Base-by-base conservation (phyloP, 1,284 basidiomycete genomes). In the Puccinia polysora region DNA sequence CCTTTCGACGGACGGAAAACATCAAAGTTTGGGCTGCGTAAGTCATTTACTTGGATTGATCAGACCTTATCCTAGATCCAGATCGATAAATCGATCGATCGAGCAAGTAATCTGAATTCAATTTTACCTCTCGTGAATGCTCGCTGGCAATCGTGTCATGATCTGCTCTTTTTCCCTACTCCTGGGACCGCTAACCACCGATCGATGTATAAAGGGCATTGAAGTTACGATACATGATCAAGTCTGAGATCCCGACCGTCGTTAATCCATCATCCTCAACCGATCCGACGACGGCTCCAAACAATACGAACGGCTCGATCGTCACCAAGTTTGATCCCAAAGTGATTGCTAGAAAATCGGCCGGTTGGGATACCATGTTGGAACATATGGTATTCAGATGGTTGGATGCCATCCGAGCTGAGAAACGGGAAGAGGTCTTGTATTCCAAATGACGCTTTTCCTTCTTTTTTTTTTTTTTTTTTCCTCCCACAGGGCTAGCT, bases 1-100 rank as follows among this genome's bases (percentile, higher is more conserved):
- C 90, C 34, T 92, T 91, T 79, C 82, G 90, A 74, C 81, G 90
- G 65, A 88, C 86, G 14, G 90, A 92, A 78, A 92, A 91, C 77
- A 80, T 92, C 23, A 83, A 88, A 28, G 79, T 91, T 15, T 92
- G 89, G 88, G 87, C 86, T 52, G 90, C 88, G 88, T 73, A 12
- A 65, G 71, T 65, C 30, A 4, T 18, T 36, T 30, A n/a, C n/a
- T n/a, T n/a, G n/a, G n/a, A n/a, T n/a, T n/a, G n/a, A n/a, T n/a
- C n/a, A n/a, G n/a, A n/a, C n/a, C n/a, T n/a, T n/a, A n/a, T n/a
- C n/a, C n/a, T n/a, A n/a, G n/a, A n/a, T n/a, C n/a, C n/a, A n/a
- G n/a, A n/a, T n/a, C n/a, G n/a, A n/a, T n/a, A n/a, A n/a, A n/a
- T n/a, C n/a, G n/a, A n/a, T n/a, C n/a, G n/a, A n/a, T n/a, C n/a